Evolutionary conservation across 176 grass and related monocot species (phyloP).

Genomic region (Oryza meridionalis): DNA sequence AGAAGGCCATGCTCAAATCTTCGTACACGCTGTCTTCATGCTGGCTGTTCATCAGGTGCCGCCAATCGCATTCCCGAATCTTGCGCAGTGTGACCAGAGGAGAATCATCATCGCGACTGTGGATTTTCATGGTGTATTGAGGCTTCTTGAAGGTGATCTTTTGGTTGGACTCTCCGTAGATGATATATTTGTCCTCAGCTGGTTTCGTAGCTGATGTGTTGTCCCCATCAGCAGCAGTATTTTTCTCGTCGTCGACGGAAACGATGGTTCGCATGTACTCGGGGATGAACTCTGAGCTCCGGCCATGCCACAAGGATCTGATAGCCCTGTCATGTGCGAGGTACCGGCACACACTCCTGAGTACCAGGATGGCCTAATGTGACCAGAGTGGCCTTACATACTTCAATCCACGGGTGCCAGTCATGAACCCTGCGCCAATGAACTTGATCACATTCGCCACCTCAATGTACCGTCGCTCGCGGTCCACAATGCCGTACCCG

Average conservation of each 20-base stretch:
- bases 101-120: rapidly evolving
- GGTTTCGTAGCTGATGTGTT: too few relatives aligned
- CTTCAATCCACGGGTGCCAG: not conserved
- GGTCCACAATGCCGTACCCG: not conserved
- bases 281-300: constrained; percentile 17
- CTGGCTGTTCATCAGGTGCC: too few relatives aligned
- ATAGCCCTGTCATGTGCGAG: not conserved
- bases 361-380: not conserved
- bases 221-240: too few relatives aligned
- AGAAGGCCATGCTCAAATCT: constrained; percentile 22
- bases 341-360: not conserved
- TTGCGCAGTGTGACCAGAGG: constrained; percentile 9
- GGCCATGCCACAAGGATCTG: constrained; percentile 6
- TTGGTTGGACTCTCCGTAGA: not conserved
- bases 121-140: not conserved
- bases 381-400: not conserved
- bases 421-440: not conserved
- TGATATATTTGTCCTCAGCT: not conserved
- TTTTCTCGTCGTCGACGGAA: too few relatives aligned
- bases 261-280: not conserved
- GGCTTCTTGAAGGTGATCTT: not conserved
- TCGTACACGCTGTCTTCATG: not conserved
- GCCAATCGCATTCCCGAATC: not conserved
- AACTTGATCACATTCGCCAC: not conserved
- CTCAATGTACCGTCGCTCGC: not conserved